phyloP scores from a whole-genome alignment of 2,329 filamentous ascomycete genomes.

The Fusarium nelsonii region DNA sequence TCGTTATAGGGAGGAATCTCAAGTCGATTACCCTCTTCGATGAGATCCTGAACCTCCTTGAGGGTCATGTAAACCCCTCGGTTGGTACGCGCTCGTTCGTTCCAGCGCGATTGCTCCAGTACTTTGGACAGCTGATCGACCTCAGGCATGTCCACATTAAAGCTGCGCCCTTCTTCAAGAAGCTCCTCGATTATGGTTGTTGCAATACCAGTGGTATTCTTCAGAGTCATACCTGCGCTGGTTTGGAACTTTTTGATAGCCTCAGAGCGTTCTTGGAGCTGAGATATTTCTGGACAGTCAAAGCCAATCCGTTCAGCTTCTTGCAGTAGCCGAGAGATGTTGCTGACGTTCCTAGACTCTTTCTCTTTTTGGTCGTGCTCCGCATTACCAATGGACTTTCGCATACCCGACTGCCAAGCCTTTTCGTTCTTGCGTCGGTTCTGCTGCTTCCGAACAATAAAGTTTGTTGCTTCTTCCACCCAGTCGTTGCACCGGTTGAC shows the following conservation, averaged over 20 bases:
- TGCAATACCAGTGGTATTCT: constrained; percentile 72
- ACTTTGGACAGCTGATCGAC: constrained; percentile 84
- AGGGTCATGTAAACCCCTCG: constrained; percentile 77
- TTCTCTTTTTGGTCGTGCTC: constrained; percentile 80
- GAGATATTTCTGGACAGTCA: constrained; percentile 89
- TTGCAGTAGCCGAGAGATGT: constrained; percentile 85
- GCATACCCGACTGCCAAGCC: constrained; percentile 79
- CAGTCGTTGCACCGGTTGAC: constrained; percentile 97
- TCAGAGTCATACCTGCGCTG: constrained; percentile 77
- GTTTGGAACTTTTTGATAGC: constrained; percentile 87
- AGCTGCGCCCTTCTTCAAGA: constrained; percentile 87
- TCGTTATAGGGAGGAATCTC: constrained; percentile 85
- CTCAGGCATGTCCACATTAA: constrained; percentile 92
- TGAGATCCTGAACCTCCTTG: constrained; percentile 81
- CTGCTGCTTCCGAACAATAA: constrained; percentile 97
- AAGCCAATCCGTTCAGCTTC: constrained; percentile 91
- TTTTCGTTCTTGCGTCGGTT: constrained; percentile 96
- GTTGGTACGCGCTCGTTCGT: constrained; percentile 77
- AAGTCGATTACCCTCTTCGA: constrained; percentile 81
- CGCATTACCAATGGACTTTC: constrained; percentile 72
- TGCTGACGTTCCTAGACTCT: constrained; percentile 88
- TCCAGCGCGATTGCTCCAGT: constrained; percentile 90
- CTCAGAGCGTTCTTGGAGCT: constrained; percentile 85
- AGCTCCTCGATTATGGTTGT: constrained; percentile 87
- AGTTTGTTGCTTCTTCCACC: constrained; percentile 96